Percentiles rank a stretch among this genome's conserved stretches.
These are phyloP conservation scores for Symbiodinium natans DNA, from an alignment of 73 alveolate species.

Conservation along the genomic window DNA sequence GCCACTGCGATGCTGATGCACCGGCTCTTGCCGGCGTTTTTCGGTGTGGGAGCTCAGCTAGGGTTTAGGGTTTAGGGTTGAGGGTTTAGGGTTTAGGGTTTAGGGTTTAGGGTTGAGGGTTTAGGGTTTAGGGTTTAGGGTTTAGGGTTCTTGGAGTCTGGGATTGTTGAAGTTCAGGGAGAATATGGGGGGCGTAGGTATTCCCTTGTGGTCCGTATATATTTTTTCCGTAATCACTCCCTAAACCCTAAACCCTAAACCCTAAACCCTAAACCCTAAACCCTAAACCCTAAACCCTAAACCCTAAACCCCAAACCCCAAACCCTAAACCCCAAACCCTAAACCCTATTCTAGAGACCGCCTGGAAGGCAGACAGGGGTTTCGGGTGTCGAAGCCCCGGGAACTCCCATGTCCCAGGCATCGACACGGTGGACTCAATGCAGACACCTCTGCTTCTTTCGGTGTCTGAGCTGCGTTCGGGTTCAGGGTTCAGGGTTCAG, in stretches of 20 bases:
- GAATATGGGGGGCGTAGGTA: background rate
- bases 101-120: background rate
- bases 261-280: background rate
- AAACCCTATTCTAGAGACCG: no score
- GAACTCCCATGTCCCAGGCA: background rate
- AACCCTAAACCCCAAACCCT: background rate
- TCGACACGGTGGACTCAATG: constrained; percentile 77
- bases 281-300: background rate
- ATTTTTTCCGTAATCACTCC: background rate
- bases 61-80: no score
- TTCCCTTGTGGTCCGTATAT: background rate
- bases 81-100: background rate
- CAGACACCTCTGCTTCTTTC: constrained; percentile 58
- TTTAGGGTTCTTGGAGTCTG: background rate
- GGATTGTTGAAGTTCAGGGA: no score
- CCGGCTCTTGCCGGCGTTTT: constrained; percentile 55
- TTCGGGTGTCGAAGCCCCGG: background rate
- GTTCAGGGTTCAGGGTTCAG: no score
- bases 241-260: background rate
- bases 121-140: background rate
- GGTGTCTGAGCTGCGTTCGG: background rate
- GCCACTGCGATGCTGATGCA: constrained; percentile 92
- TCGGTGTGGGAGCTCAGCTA: background rate
- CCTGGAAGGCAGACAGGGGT: background rate
- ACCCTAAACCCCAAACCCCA: background rate